Evolutionary conservation across 306 rosid genomes (phyloP), one percentile per base, ranked within the genome.

Genomic region (Quercus glauca): DNA sequence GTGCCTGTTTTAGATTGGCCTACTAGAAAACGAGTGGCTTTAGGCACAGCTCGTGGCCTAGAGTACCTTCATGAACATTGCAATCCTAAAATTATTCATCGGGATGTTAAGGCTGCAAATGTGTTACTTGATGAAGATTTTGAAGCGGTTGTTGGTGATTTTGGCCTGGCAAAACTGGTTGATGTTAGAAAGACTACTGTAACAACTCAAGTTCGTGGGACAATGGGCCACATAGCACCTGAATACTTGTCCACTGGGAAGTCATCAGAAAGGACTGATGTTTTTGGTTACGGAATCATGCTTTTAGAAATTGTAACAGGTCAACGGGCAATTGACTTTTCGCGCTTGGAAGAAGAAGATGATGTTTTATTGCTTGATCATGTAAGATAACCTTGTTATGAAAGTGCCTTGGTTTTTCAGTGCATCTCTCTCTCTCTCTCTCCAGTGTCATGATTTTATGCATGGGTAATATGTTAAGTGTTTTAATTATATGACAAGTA

Each of bases 141-240:
- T 75, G 99, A 96, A 86, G 99, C 99, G 69, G 98, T 93, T 79
- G 99, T 96, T 53, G 99, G 99, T 2, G 99, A 96, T 79, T 96
- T 96, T 79, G 99, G 99, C 81, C 74, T 96, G 83, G 99, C 99
- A n/a, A 96, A 96, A 91, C 84, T 96, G 82, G 99, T 96, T 56
- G 99, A 96, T 87, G 93, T 93, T 85, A 88, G 98, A 70, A 91
- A 88, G 85, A 91, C 99, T 70, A 90, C 88, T 13, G 99, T 96
- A 81, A 96, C 99, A 72, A 96, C 99, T 80, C 97, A 96, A 89
- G 93, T 96, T 87, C 97, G 99, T 37, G 99, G 99, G 74, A 96
- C 99, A 70, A 93, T 96, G 99, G 99, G 99, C 75, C 99, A 96
- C 89, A 96, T 96, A 84, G 99, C 99, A 78, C 99, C 99, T 25